Base-by-base conservation (phyloP, 192 early-diverging fungal species). In the Coemansia furcata region DNA sequence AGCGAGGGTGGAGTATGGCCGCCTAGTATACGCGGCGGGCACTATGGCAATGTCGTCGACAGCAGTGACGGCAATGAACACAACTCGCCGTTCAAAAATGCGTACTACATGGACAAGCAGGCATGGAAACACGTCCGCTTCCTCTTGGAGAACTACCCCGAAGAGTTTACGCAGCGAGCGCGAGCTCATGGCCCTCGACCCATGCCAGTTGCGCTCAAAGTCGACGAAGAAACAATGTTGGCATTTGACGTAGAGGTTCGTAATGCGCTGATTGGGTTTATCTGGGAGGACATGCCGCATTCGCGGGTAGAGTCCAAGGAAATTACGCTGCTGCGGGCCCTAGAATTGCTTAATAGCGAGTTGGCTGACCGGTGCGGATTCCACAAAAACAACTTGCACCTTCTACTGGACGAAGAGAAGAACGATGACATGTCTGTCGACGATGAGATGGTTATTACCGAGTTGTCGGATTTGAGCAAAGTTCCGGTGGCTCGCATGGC, bases 121-220 rank as follows among this genome's bases (percentile, higher is more conserved):
- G 78, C 78, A 1, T 38, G 32, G n/a, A 43, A 38, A 4, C 57
- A 81, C 38, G 67, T 73, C 12, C 15, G 47, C 39, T 81, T 81
- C 37, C 50, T 73, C 11, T 7, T 67, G 47, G 70, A 70, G 14
- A 69, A 63, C 61, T 35, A 67, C 60, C n/a, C 55, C 47, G 71
- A 76, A 38, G 73, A 70, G 65, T 52, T 81, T 4, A 33, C 29
- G 46, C 33, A 67, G 60, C 74, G 78, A 35, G 65, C 60, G 29
- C 63, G 65, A 30, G 52, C 33, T 14, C 17, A 60, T 26, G 74
- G 74, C 7, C 60, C 65, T 19, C 50, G 64, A 12, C 78, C 78
- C 10, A 76, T 81, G 71, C 78, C 78, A 1, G 78, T 81, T 15
- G 73, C 78, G 21, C 58, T 81, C 30, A 59, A 61, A 52, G 78